These are phyloP conservation scores for Ophiostoma ulmi DNA, from an alignment of 2,329 filamentous ascomycete species.

Conservation along the genomic window DNA sequence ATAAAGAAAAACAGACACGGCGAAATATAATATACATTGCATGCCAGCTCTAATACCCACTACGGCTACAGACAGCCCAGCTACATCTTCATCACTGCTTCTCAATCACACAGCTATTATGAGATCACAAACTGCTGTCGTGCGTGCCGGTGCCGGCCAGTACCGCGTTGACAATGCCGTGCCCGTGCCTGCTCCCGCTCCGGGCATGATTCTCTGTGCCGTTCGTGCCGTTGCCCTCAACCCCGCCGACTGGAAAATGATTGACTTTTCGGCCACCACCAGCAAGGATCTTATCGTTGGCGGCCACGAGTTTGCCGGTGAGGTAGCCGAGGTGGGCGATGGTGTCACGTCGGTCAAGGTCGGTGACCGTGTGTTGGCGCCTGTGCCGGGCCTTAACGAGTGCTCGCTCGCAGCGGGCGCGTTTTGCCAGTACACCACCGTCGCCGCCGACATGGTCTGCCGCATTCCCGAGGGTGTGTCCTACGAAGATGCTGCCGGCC, in stretches of 20 bases:
- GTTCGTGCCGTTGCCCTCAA: constrained; percentile 33
- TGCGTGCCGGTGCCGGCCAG: constrained; percentile 22
- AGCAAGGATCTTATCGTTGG: constrained; percentile 28
- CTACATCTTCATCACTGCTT: background rate
- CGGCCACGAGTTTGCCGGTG: constrained; percentile 33
- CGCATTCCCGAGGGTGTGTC: constrained; percentile 21
- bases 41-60: constrained; percentile 9
- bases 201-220: constrained; percentile 21
- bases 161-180: constrained; percentile 21
- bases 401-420: constrained; percentile 24
- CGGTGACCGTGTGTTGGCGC: constrained; percentile 28
- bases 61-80: constrained; percentile 1
- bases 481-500: constrained; percentile 25
- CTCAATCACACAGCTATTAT: background rate
- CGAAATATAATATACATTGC: background rate
- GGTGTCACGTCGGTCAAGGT: constrained; percentile 20
- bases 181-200: constrained; percentile 14
- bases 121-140: constrained; percentile 18
- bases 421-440: constrained; percentile 30
- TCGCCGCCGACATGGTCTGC: constrained; percentile 21
- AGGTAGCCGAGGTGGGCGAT: constrained; percentile 29
- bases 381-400: constrained; percentile 23
- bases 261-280: constrained; percentile 29
- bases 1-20: background rate
- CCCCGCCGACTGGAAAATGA: constrained; percentile 34